Evolutionary conservation across 2,329 filamentous ascomycete species (phyloP).

Genomic region (Monilinia fructigena): DNA sequence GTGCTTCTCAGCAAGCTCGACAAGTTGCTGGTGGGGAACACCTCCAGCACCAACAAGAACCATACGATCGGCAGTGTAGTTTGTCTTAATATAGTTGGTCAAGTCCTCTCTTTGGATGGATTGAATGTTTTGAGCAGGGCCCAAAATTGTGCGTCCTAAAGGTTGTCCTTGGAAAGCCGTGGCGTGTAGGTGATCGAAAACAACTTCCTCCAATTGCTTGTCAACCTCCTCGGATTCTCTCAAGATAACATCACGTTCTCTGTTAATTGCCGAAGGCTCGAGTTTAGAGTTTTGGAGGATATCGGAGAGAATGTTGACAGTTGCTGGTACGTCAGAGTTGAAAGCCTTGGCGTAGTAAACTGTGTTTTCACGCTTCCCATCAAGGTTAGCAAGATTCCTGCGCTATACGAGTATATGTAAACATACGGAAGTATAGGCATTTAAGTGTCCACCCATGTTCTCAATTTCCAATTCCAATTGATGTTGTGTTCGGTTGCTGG

Average conservation of each 20-base stretch:
- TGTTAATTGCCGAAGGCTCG: constrained; percentile 87
- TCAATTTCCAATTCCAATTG: constrained; percentile 99
- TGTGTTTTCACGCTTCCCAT: constrained; percentile 85
- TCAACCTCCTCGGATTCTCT: constrained; percentile 99
- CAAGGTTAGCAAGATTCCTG: constrained; percentile 27
- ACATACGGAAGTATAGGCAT: constrained; percentile 97
- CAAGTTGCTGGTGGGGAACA: constrained; percentile 88
- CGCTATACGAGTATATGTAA: constrained; percentile 34
- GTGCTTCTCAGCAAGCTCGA: constrained; percentile 95
- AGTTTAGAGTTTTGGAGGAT: constrained; percentile 99
- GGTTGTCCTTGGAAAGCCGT: constrained; percentile 97
- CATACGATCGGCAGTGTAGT: constrained; percentile 99
- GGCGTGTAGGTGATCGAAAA: constrained; percentile 98
- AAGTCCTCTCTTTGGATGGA: constrained; percentile 92
- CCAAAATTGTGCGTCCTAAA: constrained; percentile 94
- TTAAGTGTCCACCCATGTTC: constrained; percentile 99
- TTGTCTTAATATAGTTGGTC: constrained; percentile 95
- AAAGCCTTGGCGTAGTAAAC: constrained; percentile 99
- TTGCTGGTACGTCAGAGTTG: constrained; percentile 94
- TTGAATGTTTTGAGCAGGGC: constrained; percentile 96
- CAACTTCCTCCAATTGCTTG: constrained; percentile 99
- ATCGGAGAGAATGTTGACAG: constrained; percentile 97
- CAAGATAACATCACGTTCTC: constrained; percentile 97
- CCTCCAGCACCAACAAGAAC: constrained; percentile 95
- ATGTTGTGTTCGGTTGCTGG: constrained; percentile 88